Conservation (phyloP, 345 rosid genomes). For the Eucalyptus coolabah region DNA sequence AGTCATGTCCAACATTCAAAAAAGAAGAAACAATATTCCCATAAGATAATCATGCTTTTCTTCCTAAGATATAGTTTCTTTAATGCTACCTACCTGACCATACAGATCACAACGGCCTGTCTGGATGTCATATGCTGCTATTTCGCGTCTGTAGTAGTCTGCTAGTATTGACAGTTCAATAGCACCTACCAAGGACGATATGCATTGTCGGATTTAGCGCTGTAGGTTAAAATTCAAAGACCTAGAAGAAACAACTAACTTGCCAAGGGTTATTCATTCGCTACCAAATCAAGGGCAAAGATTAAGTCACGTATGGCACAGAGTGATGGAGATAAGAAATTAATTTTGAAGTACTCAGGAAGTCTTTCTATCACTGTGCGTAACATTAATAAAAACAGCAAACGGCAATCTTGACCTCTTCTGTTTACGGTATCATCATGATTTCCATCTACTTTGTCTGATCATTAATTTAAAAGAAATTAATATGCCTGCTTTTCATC, state of each 20-base stretch:
- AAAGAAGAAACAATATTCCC: neutral
- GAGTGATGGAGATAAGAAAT: neutral
- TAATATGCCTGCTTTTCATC: neutral
- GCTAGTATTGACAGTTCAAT: conserved; percentile 92
- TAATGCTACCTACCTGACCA: conserved; percentile 56
- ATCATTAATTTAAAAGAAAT: neutral
- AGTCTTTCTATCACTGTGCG: neutral
- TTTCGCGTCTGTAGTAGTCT: conserved; percentile 71
- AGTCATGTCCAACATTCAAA: neutral
- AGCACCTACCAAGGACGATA: conserved; percentile 48
- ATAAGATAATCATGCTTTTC: neutral
- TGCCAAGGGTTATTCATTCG: neutral
- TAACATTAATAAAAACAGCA: neutral
- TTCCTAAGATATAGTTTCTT: neutral
- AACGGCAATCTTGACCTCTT: neutral
- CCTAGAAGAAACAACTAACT: neutral
- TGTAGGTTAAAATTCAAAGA: neutral
- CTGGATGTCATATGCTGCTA: conserved; percentile 89
- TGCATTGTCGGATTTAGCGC: neutral
- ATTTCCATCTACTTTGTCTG: neutral
- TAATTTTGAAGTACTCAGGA: neutral
- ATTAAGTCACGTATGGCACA: neutral
- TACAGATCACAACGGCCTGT: conserved; percentile 85
- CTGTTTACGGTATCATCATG: neutral
- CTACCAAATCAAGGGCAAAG: neutral